Evolutionary conservation across 305 asterid genomes (phyloP).

Genomic region (Andrographis paniculata): DNA sequence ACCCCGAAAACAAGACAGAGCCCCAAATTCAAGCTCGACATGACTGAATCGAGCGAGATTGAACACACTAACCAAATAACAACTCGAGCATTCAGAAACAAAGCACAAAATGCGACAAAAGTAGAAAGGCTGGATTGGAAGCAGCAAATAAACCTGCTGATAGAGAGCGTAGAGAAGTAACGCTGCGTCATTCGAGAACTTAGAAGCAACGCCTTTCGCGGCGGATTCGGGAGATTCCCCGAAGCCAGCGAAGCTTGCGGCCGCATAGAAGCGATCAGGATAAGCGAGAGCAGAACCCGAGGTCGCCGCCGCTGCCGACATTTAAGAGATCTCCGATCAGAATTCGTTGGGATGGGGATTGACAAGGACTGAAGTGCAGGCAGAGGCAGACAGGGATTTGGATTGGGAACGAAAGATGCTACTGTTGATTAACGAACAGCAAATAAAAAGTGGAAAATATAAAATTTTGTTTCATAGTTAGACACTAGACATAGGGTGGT

Average conservation of each 20-base stretch:
- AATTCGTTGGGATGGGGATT: constrained; percentile 25
- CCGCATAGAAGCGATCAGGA: constrained; percentile 89
- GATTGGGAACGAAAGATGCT: constrained; percentile 10
- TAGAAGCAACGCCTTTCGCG: constrained; percentile 58
- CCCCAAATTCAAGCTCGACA: constrained; percentile 7
- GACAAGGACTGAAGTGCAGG: constrained; percentile 21
- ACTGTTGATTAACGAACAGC: constrained; percentile 4
- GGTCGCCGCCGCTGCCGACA: constrained; percentile 51
- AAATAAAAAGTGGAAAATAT: no score
- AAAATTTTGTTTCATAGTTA: no score
- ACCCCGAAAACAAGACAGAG: constrained; percentile 14
- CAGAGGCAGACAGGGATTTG: constrained; percentile 6
- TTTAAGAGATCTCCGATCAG: constrained; percentile 19
- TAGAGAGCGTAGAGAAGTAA: constrained; percentile 82
- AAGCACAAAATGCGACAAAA: constrained; percentile 11
- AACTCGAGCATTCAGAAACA: constrained; percentile 11
- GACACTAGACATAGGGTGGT: no score
- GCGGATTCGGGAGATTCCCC: constrained; percentile 71
- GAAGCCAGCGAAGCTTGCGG: constrained; percentile 84
- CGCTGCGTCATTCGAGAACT: constrained; percentile 73
- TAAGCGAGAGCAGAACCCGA: constrained; percentile 79
- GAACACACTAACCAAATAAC: constrained; percentile 12
- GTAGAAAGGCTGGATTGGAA: background rate
- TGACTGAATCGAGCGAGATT: constrained; percentile 27
- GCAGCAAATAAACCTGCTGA: constrained; percentile 61